Evolutionary conservation across 768 basidiomycete species (phyloP).

Genomic region (Suillus tomentosus): DNA sequence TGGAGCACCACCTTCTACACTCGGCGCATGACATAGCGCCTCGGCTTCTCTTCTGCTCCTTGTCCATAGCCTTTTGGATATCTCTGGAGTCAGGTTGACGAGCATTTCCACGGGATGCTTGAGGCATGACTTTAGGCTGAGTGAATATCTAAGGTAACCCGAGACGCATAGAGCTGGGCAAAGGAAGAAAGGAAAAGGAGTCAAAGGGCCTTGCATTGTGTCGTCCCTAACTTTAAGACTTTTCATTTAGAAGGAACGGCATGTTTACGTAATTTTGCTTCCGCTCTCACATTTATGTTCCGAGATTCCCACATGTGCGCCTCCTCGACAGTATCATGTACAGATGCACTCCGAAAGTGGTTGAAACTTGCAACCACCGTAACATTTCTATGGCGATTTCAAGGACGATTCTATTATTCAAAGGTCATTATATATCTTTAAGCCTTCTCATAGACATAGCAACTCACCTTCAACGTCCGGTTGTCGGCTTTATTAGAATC

Average conservation of each 20-base stretch:
- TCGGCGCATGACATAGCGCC: conserved; percentile 60
- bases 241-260: conserved; percentile 5
- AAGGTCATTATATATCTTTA: no score
- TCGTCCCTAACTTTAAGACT: conserved; percentile 5
- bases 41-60: conserved; percentile 65
- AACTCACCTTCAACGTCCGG: not conserved
- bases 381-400: no score
- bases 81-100: conserved; percentile 33
- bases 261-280: conserved; percentile 13
- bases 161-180: not conserved
- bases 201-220: not conserved
- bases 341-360: no score
- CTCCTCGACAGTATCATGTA: no score
- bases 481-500: not conserved
- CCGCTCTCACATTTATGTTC: conserved; percentile 7
- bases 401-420: no score
- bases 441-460: not conserved
- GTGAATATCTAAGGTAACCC: no score
- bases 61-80: conserved; percentile 56
- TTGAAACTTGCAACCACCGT: no score
- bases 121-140: conserved; percentile 42
- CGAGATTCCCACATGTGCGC: no score
- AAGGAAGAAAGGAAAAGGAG: conserved; percentile 2
- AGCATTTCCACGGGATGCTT: conserved; percentile 48
- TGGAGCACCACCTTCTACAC: conserved; percentile 53